Conservation (phyloP, 352 stramenopile species). For the Pythium aristosporum region DNA sequence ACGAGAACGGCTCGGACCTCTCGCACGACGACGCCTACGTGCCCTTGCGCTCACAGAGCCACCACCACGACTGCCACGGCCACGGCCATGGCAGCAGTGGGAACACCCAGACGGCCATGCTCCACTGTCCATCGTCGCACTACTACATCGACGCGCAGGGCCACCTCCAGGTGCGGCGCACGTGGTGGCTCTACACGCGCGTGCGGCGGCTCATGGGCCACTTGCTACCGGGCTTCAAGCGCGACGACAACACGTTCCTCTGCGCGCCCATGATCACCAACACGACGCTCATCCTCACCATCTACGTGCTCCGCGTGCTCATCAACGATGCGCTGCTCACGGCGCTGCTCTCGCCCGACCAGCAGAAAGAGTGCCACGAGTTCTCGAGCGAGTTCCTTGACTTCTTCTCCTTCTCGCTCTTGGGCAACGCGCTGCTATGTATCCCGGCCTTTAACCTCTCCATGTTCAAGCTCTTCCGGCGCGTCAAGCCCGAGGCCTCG, state of each 20-base stretch:
- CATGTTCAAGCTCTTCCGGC: conserved; percentile 52
- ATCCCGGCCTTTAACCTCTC: conserved; percentile 64
- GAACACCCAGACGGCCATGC: conserved; percentile 14
- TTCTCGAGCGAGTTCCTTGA: conserved; percentile 67
- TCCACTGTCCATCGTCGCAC: conserved; percentile 41
- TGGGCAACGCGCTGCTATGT: conserved; percentile 64
- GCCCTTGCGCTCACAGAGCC: neutral
- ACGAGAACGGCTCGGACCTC: conserved; percentile 28
- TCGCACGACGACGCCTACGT: conserved; percentile 7
- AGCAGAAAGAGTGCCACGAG: conserved; percentile 39
- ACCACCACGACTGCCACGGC: neutral
- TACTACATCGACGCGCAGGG: conserved; percentile 64
- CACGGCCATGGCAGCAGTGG: neutral
- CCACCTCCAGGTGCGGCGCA: conserved; percentile 43
- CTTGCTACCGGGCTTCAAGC: conserved; percentile 58
- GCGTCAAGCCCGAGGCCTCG: conserved; percentile 28
- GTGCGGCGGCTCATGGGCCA: conserved; percentile 42
- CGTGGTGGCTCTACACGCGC: conserved; percentile 61
- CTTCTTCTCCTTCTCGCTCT: conserved; percentile 60
- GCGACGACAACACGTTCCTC: conserved; percentile 79
- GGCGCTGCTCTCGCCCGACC: conserved; percentile 33
- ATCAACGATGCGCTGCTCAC: conserved; percentile 49
- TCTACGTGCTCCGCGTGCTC: conserved; percentile 48
- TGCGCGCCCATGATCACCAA: conserved; percentile 73
- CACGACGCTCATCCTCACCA: conserved; percentile 61